Percentiles rank a stretch among this genome's conserved stretches.
phyloP scores from a whole-genome alignment of 768 basidiomycete species.

The Leccinum rimulosum region DNA sequence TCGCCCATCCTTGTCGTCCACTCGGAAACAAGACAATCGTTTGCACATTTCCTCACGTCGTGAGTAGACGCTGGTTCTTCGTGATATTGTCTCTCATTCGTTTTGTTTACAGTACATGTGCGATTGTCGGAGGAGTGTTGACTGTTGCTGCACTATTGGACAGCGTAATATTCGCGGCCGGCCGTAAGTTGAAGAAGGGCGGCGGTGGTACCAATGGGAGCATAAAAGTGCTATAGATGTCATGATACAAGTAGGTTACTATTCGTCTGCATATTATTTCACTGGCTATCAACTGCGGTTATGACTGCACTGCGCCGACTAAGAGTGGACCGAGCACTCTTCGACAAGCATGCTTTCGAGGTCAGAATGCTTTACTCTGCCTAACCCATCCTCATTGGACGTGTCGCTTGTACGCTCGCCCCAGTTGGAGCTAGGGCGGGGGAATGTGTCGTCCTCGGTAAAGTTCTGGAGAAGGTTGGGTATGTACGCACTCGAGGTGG shows the following conservation, averaged over 20 bases:
- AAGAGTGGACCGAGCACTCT: slow-evolving; percentile 26
- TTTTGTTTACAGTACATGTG: slow-evolving; percentile 69
- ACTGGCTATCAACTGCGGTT: slow-evolving; percentile 14
- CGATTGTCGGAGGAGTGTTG: slow-evolving; percentile 95
- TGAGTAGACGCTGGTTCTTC: slow-evolving; percentile 40
- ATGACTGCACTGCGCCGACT: not conserved
- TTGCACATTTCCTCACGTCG: slow-evolving; percentile 98
- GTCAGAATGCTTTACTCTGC: slow-evolving; percentile 19
- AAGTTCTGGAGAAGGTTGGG: not conserved
- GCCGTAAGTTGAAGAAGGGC: slow-evolving; percentile 68
- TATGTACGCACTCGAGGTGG: not conserved
- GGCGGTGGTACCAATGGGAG: slow-evolving; percentile 31
- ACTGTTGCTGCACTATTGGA: slow-evolving; percentile 92
- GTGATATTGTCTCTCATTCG: not conserved
- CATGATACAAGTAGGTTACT: slow-evolving; percentile 6
- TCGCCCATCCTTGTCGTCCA: slow-evolving; percentile 95
- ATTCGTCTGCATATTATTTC: slow-evolving; percentile 9
- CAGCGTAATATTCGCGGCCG: slow-evolving; percentile 80
- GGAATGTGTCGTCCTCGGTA: slow-evolving; percentile 11
- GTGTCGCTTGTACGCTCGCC: slow-evolving; percentile 4
- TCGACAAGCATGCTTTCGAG: slow-evolving; percentile 16
- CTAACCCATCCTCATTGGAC: slow-evolving; percentile 17
- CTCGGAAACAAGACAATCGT: slow-evolving; percentile 86
- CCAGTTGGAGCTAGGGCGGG: slow-evolving; percentile 19
- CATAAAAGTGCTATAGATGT: slow-evolving; percentile 32